Evolutionary conservation across 192 early-diverging fungal species (phyloP).

Genomic region (Podila clonocystis): DNA sequence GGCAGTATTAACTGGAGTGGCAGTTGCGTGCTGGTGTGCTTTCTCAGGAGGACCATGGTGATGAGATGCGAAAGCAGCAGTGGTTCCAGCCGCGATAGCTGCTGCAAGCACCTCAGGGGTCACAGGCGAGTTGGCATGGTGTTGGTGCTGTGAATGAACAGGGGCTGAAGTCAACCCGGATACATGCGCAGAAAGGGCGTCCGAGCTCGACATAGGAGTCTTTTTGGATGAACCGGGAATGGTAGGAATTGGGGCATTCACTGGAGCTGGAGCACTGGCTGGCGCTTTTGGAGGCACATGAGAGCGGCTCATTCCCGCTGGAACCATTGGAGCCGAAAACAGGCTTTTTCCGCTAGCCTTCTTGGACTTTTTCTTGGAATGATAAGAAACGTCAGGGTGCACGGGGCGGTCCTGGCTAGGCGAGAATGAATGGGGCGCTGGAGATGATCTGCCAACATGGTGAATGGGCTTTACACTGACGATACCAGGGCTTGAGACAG

Average conservation of each 20-base stretch:
- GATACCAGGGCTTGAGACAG: not conserved
- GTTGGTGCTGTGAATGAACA: not conserved
- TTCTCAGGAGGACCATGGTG: not conserved
- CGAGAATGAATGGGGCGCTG: constrained; percentile 21
- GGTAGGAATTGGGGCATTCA: not conserved
- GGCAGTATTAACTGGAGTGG: too few species aligned
- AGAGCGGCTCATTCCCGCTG: constrained; percentile 15
- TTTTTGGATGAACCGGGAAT: not conserved
- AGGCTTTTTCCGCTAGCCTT: not conserved
- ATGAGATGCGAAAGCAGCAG: not conserved
- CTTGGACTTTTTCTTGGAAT: not conserved
- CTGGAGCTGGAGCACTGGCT: not conserved
- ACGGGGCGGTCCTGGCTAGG: constrained; percentile 44
- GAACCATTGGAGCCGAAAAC: constrained; percentile 4
- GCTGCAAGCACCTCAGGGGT: not conserved
- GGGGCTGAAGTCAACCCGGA: not conserved
- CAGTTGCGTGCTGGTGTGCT: too few species aligned
- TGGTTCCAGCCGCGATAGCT: not conserved
- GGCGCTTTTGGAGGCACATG: constrained; percentile 12
- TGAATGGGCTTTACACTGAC: not conserved
- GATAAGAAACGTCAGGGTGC: constrained; percentile 18
- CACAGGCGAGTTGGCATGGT: not conserved
- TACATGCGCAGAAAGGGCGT: too few species aligned
- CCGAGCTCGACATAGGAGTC: not conserved
- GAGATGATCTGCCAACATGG: not conserved